Base-by-base conservation (phyloP, 352 stramenopile genomes). In the Albugo laibachii region DNA sequence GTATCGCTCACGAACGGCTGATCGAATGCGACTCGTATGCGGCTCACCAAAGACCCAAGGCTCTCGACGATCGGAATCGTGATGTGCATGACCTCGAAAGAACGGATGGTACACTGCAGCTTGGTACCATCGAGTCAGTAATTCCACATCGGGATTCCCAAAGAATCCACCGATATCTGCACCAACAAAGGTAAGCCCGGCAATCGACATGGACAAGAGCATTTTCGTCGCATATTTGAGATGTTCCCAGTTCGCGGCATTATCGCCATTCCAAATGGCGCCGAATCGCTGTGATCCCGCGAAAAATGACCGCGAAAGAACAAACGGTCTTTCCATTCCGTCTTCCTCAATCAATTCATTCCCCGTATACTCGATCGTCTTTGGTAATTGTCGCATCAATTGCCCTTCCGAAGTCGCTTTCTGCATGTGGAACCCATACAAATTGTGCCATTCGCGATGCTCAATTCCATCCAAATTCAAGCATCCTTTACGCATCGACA, bases 91-190 rank as follows among this genome's bases (percentile, higher is more conserved):
- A 41, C 80, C 92, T 12, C 96, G 76, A 68, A 99, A 99, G 73
- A 99, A 99, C 6, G 96, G 96, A 59, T 97, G 88, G 60, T 95
- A 99, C 1, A 83, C 76, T 36, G 85, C 95, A 5, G 91, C 85
- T 62, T 98, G 76, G 65, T 96, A 96, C 89, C 92, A 98, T 36
- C 93, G 71, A 36, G 84, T 97, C 60, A 98, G 87, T 31, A 99
- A 70, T 62, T 99, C 94, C 14, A 85, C 68, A 58, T 96, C 86
- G 10, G 95, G 87, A 58, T 97, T 86, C 10, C 93, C 92, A 54
- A 99, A 99, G 65, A 99, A 99, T n/a, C 96, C 96, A 31, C 94
- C 94, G 13, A 99, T 88, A 71, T 99, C 96, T 4, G 95, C 93
- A 15, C 96, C 96, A 14, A 96, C 86, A 60, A 99, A 99, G 2